Evolutionary conservation across 495 filamentous ascomycete genomes (phyloP).

Genomic region (Neurospora sp.): DNA sequence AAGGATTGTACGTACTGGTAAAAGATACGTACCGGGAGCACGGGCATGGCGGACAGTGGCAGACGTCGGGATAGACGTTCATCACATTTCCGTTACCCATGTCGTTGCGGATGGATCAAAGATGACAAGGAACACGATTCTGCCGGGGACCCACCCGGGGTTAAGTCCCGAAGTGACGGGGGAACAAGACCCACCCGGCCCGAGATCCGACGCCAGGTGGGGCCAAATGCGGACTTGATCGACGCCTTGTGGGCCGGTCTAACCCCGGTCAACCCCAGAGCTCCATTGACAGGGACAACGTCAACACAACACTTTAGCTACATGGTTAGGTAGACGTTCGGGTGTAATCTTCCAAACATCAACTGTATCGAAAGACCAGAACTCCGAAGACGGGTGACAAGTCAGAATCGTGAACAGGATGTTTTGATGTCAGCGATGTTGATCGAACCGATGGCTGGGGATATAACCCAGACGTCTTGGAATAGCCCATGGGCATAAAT

Average conservation of each 20-base stretch:
- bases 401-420: neutral
- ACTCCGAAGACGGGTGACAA: neutral
- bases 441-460: neutral
- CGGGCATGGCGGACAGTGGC: neutral
- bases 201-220: neutral
- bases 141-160: neutral
- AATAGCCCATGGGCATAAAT: neutral
- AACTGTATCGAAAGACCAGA: neutral
- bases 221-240: neutral
- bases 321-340: neutral
- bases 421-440: neutral
- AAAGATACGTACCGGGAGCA: neutral
- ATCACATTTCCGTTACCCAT: neutral
- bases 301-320: neutral
- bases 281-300: neutral
- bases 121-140: neutral
- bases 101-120: neutral
- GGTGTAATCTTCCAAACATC: neutral
- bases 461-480: neutral
- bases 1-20: neutral
- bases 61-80: neutral
- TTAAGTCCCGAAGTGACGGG: neutral
- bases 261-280: neutral
- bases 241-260: neutral
- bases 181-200: neutral